Percentiles rank a stretch among this genome's conserved stretches.
phyloP scores from a whole-genome alignment of 2,329 filamentous ascomycete genomes.

The Xylariomycetidae sp. region DNA sequence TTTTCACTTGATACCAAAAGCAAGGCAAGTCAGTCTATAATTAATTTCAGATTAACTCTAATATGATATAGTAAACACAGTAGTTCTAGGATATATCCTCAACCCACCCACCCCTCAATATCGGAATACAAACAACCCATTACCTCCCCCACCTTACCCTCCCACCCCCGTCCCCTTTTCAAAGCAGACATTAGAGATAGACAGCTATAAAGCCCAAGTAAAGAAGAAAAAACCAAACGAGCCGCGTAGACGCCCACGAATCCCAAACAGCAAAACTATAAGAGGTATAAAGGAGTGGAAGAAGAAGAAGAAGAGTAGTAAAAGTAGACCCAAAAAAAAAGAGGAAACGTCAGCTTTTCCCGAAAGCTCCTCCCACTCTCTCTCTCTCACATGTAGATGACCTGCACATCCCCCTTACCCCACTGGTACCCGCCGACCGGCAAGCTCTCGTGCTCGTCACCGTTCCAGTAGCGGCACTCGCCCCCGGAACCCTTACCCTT shows the following conservation, averaged over 20 bases:
- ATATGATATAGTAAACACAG: too few species aligned
- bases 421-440: slow-evolving; percentile 10
- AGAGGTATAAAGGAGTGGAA: background rate
- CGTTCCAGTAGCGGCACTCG: slow-evolving; percentile 11
- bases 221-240: background rate
- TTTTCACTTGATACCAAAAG: too few species aligned
- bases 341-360: too few species aligned
- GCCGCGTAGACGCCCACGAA: background rate
- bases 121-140: too few species aligned
- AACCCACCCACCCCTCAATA: too few species aligned
- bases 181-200: background rate
- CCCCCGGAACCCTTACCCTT: slow-evolving; percentile 1
- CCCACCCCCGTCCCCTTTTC: too few species aligned
- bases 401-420: slow-evolving; percentile 5
- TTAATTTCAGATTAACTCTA: too few species aligned
- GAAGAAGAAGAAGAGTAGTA: background rate
- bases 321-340: background rate
- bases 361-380: too few species aligned
- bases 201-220: background rate
- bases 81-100: too few species aligned
- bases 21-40: too few species aligned
- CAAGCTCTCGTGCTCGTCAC: slow-evolving; percentile 13
- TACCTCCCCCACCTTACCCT: too few species aligned
- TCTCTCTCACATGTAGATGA: slow-evolving; percentile 11
- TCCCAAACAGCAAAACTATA: background rate